Evolutionary conservation across 257 asterid species (phyloP).

Genomic region (Mentha longifolia): DNA sequence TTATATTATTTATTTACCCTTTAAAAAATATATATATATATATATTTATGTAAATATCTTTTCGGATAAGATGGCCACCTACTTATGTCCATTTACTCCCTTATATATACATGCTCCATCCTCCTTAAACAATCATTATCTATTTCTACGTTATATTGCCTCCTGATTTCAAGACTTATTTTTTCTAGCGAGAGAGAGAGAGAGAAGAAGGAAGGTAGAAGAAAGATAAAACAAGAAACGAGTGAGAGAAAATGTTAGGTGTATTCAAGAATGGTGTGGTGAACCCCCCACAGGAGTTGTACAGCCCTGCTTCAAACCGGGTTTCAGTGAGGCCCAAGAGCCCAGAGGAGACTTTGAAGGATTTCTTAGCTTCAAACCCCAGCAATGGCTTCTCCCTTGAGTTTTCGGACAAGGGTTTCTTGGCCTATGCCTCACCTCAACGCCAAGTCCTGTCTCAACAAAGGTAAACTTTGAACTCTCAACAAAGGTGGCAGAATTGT

Average conservation of each 20-base stretch:
- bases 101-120: slow-evolving; percentile 45
- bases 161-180: slow-evolving; percentile 5
- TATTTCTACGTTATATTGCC: slow-evolving; percentile 16
- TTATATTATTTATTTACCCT: too few relatives aligned
- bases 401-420: slow-evolving; percentile 59
- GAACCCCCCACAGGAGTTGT: slow-evolving; percentile 79
- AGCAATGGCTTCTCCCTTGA: slow-evolving; percentile 60
- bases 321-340: slow-evolving; percentile 34
- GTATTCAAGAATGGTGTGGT: slow-evolving; percentile 79
- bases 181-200: neutral
- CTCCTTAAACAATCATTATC: slow-evolving; percentile 19
- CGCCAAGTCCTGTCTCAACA: slow-evolving; percentile 40
- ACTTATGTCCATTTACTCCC: slow-evolving; percentile 21
- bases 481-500: neutral
- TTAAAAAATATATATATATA: neutral
- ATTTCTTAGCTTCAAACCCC: slow-evolving; percentile 64
- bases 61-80: slow-evolving; percentile 71
- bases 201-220: neutral
- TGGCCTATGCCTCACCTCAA: slow-evolving; percentile 68
- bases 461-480: slow-evolving; percentile 47
- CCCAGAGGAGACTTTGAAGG: slow-evolving; percentile 65
- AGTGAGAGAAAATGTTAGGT: slow-evolving; percentile 59
- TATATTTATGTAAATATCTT: neutral
- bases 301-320: slow-evolving; percentile 61
- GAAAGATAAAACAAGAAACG: neutral